Base-by-base conservation (phyloP, 2,329 filamentous ascomycete species). In the Coleophoma crateriformis region DNA sequence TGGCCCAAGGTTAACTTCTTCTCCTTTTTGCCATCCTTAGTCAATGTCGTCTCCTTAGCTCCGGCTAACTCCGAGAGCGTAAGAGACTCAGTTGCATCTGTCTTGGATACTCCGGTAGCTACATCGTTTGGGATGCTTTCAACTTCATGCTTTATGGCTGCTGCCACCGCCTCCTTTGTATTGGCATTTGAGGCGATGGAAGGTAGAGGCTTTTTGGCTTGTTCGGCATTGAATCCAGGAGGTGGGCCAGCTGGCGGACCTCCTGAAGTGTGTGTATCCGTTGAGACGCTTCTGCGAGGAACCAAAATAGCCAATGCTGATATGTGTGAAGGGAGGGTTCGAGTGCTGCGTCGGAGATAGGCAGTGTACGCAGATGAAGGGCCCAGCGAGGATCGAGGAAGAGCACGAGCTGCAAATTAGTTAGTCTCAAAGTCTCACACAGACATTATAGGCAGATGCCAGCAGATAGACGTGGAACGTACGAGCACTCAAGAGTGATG, bases 1-100 rank as follows among this genome's bases (percentile, higher is more conserved):
- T 97, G 88, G 69, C 83, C 86, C 1, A 97, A 45, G 0, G 91
- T 96, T 70, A 96, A 72, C 66, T 96, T 96, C 74, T 91, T 90
- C 60, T 85, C 84, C 68, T 88, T 86, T 59, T 83, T 76, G 69
- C 69, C 70, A 50, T 87, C 82, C 57, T 81, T 78, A 63, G 83
- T 82, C 8, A 78, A 68, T 0, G 76, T 66, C 47, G 79, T 81
- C 57, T 84, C 76, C 70, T 86, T 89, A 55, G 78, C 75, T 10
- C 77, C 76, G 6, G 79, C 81, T 35, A 89, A 69, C 62, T 88
- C 84, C 14, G 74, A 75, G 59, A 89, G 68, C 3, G 56, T 59
- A 27, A 62, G 41, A 10, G 58, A 54, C 33, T 65, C 62, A 2
- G 52, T 57, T 32, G 59, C 57, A 58, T 62, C 61, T 7, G 62